Conservation (phyloP, 1,284 basidiomycete genomes). For the Coriolopsis trogii region DNA sequence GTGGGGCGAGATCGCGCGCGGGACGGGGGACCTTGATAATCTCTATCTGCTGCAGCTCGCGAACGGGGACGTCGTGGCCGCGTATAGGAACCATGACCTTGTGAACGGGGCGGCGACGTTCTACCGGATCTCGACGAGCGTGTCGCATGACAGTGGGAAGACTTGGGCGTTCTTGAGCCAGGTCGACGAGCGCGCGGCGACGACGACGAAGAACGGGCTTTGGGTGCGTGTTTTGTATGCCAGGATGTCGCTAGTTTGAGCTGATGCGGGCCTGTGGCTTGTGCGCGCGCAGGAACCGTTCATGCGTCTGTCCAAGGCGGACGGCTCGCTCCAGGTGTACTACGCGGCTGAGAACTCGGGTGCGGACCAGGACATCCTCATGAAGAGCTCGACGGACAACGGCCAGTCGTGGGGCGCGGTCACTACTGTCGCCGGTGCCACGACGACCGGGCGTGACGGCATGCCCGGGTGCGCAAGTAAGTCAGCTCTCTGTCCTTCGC, state of each 20-base stretch:
- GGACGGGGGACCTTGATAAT: conserved; percentile 10
- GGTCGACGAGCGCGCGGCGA: conserved; percentile 6
- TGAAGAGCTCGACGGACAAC: conserved; percentile 2
- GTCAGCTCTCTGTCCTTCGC: neutral
- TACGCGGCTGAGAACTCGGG: conserved; percentile 2
- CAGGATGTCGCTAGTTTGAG: no score
- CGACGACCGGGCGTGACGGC: conserved; percentile 3
- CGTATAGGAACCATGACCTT: conserved; percentile 8
- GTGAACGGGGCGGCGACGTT: neutral
- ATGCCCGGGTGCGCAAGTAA: conserved; percentile 6
- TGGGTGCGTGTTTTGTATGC: neutral
- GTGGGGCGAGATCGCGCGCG: neutral
- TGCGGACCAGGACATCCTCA: conserved; percentile 8
- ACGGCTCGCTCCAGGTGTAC: conserved; percentile 3
- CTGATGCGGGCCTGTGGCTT: no score
- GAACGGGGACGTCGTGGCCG: conserved; percentile 7
- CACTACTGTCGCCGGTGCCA: neutral
- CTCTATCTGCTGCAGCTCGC: conserved; percentile 7
- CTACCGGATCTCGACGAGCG: conserved; percentile 3
- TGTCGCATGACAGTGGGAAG: conserved; percentile 2
- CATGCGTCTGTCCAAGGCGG: conserved; percentile 2
- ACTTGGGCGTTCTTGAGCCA: conserved; percentile 8
- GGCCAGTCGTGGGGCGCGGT: neutral
- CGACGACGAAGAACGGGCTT: conserved; percentile 3
- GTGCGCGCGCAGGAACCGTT: conserved; percentile 13